Percentiles rank a stretch among this genome's conserved stretches.
These are phyloP conservation scores for Bjerkandera adusta DNA, from an alignment of 1,284 basidiomycete species.

Conservation along the genomic window DNA sequence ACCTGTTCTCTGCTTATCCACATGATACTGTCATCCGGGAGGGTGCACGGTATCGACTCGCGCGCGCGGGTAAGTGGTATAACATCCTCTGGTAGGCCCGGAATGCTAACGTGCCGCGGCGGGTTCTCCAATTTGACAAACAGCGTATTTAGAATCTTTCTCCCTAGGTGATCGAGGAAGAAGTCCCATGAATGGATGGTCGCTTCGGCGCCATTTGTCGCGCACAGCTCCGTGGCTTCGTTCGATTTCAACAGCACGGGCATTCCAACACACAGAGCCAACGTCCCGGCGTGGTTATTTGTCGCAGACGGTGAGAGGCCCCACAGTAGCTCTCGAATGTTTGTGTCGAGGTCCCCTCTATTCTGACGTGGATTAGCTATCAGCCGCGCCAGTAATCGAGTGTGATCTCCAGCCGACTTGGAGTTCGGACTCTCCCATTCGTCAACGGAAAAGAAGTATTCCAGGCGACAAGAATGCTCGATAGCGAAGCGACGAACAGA, in stretches of 20 bases:
- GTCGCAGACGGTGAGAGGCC: conserved; percentile 19
- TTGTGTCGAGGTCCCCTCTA: no score
- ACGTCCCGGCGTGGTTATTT: conserved; percentile 25
- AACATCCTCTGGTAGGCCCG: neutral
- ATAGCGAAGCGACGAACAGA: neutral
- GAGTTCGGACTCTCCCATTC: no score
- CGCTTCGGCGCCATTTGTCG: conserved; percentile 39
- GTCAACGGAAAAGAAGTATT: conserved; percentile 26
- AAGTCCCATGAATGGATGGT: neutral
- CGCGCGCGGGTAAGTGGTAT: neutral
- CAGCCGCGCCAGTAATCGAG: no score
- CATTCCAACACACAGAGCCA: conserved; percentile 36
- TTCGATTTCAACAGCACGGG: conserved; percentile 39
- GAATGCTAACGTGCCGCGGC: neutral
- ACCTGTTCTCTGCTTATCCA: neutral
- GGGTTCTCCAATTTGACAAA: neutral
- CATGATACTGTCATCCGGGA: neutral
- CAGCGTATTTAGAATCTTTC: neutral
- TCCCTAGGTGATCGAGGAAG: neutral
- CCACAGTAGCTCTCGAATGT: no score
- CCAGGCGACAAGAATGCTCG: no score
- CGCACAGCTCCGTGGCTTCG: conserved; percentile 35
- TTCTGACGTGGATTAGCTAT: no score
- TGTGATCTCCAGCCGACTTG: no score
- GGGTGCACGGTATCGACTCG: neutral